Base-by-base conservation (phyloP, 176 grass and related monocot genomes). In the Microstegium vimineum region DNA sequence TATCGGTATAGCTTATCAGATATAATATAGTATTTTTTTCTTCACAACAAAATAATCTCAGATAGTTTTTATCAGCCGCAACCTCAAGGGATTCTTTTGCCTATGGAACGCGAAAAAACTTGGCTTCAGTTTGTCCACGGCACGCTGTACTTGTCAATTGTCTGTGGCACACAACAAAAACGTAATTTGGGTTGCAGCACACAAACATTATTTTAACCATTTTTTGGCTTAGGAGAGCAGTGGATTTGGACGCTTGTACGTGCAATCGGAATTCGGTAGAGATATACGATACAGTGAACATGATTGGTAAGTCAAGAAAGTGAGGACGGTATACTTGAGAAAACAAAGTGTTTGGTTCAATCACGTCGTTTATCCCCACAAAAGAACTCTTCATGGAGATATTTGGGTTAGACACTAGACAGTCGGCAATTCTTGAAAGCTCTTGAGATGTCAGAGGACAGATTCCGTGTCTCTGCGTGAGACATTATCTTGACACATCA, bases 401-500 rank as follows among this genome's bases (percentile, higher is more conserved):
- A 69, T 42, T 72, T 46, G 69, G 15, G 23, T 46, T 41, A 52
- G 47, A 46, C 71, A 76, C 46, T 12, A 75, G 51, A 46, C 72
- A 76, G 78, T 87, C 71, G 78, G 78, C 63, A 62, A 25, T 69
- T 70, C 49, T 28, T 70, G 62, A 70, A 76, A 62, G 43, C 51
- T 49, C 51, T 30, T 49, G 37, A 70, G 15, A 61, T 76, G 38
- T 70, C 43, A 81, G 37, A 25, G 25, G 17, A 32, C 63, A 81
- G 62, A 76, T 62, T 71, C 64, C 63, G 37, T 76, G 71, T 76
- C 34, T 82, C 22, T 36, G 52, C 52, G 27, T 38, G 7, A 76
- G 73, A 87, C 79, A 87, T 82, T 82, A 87, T 87, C 79, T 70
- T 35, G 72, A 62, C 5, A 71, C 30, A 66, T 87, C 79, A 71